Percentiles rank a stretch among this genome's conserved stretches.
phyloP scores from a whole-genome alignment of 2,329 filamentous ascomycete species.

The Fusarium denticulatum region DNA sequence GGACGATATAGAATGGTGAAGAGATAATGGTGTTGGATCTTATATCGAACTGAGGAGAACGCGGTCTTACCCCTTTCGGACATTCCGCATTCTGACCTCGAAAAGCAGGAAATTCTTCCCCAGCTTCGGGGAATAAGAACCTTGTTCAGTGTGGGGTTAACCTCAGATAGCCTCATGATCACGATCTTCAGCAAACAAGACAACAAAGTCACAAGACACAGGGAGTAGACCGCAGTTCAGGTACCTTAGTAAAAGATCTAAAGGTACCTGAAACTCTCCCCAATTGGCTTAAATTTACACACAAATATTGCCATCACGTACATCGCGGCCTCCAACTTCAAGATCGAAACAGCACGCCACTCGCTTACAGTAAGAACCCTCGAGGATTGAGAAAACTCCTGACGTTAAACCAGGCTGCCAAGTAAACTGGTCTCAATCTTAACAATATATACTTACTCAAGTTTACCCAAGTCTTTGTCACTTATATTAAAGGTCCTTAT shows the following conservation, averaged over 20 bases:
- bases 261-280: background rate
- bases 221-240: background rate
- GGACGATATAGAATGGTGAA: background rate
- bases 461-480: background rate
- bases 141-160: background rate
- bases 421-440: background rate
- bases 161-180: background rate
- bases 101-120: background rate
- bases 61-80: slow-evolving; percentile 45
- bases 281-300: background rate
- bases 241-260: no score
- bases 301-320: background rate
- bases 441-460: background rate
- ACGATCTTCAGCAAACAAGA: background rate
- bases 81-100: slow-evolving; percentile 36
- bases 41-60: slow-evolving; percentile 32
- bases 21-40: slow-evolving; percentile 4
- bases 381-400: background rate
- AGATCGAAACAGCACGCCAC: background rate
- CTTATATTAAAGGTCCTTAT: background rate
- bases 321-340: background rate
- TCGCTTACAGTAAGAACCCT: background rate
- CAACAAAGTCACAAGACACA: background rate
- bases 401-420: background rate
- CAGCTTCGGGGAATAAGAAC: slow-evolving; percentile 9